These are phyloP conservation scores for Capronia coronata DNA, from an alignment of 2,329 filamentous ascomycete species.

Conservation along the genomic window DNA sequence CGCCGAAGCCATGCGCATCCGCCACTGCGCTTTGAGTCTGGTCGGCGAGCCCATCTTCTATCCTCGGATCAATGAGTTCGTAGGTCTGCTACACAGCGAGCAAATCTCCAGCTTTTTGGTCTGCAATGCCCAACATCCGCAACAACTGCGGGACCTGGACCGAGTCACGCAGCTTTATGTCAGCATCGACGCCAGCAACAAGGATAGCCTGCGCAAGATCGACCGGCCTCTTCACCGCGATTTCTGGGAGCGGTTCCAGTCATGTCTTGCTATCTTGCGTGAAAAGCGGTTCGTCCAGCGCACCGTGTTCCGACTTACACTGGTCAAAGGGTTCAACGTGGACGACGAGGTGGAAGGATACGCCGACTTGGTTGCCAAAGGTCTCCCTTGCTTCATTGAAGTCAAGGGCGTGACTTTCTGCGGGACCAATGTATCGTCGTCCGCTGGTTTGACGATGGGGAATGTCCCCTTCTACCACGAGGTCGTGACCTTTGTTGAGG, in stretches of 20 bases:
- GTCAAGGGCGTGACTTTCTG: conserved; percentile 89
- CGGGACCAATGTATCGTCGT: conserved; percentile 76
- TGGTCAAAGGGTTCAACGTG: conserved; percentile 97
- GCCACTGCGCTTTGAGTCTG: conserved; percentile 84
- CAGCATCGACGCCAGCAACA: conserved; percentile 89
- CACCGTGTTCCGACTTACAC: conserved; percentile 87
- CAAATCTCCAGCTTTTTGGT: conserved; percentile 91
- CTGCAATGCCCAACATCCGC: conserved; percentile 94
- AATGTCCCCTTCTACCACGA: conserved; percentile 97
- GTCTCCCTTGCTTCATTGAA: conserved; percentile 85
- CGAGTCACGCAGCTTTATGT: conserved; percentile 95
- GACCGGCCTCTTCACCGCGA: conserved; percentile 89
- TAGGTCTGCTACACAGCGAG: conserved; percentile 73
- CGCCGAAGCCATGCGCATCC: conserved; percentile 83
- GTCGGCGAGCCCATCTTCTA: conserved; percentile 99
- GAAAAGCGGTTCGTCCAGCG: conserved; percentile 77
- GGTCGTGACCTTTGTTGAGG: conserved; percentile 72
- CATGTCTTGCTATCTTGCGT: conserved; percentile 81
- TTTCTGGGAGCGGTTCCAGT: conserved; percentile 93
- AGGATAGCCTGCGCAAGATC: conserved; percentile 77
- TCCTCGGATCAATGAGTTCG: conserved; percentile 90
- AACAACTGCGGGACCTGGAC: conserved; percentile 72
- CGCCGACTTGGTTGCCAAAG: conserved; percentile 77
- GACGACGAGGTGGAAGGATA: conserved; percentile 90
- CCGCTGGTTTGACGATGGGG: conserved; percentile 87